Conservation (phyloP, 345 rosid genomes). For the Syzygium oleosum region DNA sequence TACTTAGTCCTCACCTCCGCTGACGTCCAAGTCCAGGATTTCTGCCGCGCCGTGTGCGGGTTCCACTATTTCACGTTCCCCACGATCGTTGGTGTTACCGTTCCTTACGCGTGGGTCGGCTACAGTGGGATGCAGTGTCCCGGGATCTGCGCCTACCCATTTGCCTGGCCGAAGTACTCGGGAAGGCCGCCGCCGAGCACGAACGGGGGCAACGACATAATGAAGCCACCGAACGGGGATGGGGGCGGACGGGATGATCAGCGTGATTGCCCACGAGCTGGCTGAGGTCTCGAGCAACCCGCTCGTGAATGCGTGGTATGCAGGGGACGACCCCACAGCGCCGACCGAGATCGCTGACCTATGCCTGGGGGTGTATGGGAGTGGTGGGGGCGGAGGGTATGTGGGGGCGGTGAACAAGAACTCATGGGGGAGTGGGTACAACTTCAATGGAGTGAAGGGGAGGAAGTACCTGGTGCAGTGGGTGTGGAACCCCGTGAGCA, state of each 20-base stretch:
- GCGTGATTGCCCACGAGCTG: constrained; percentile 55
- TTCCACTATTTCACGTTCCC: constrained; percentile 69
- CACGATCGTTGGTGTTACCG: constrained; percentile 31
- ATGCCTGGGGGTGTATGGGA: constrained; percentile 53
- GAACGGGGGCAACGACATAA: constrained; percentile 22
- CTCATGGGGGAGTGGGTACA: constrained; percentile 37
- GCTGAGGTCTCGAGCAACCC: constrained; percentile 57
- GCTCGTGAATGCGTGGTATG: constrained; percentile 58
- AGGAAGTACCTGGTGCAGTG: constrained; percentile 55
- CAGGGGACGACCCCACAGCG: constrained; percentile 47
- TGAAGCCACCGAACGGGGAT: constrained; percentile 52
- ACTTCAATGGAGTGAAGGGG: constrained; percentile 47
- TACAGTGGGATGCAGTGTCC: constrained; percentile 52
- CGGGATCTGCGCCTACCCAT: constrained; percentile 51
- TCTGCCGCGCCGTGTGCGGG: constrained; percentile 57
- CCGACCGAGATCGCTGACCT: constrained; percentile 56
- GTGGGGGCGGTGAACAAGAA: constrained; percentile 40
- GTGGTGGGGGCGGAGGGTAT: constrained; percentile 56
- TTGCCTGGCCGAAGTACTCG: constrained; percentile 37
- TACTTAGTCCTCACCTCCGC: constrained; percentile 41
- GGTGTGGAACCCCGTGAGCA: constrained; percentile 50
- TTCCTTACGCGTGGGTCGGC: constrained; percentile 63
- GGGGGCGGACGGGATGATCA: constrained; percentile 56
- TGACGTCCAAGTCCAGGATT: constrained; percentile 57
- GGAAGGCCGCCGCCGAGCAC: constrained; percentile 28